Base-by-base conservation (phyloP, 768 basidiomycete species). In the Pleurotus citrinopileatus region DNA sequence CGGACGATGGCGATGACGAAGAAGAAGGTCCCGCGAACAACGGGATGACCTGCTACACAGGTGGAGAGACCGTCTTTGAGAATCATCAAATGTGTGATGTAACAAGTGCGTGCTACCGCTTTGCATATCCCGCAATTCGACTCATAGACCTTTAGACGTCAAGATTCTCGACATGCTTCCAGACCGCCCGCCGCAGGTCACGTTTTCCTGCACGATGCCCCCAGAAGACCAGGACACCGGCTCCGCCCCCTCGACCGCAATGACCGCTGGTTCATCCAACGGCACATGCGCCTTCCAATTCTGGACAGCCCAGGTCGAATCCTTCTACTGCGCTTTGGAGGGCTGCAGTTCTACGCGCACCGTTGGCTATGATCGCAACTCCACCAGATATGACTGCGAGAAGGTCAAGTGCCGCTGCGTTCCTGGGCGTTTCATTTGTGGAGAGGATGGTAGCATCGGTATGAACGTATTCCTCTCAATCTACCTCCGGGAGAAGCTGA, bases 71-170 rank as follows among this genome's bases (percentile, higher is more conserved):
- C 0, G 89, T 99, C n/a, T 89, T 91, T 68, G 87, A 83, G 67
- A 94, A 97, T 60, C 93, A 94, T 69, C 96, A 99, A 68, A 93
- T 97, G 86, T 99, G 97, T 71, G 84, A 98, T 66, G 95, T 99
- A 28, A 99, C 97, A 9, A 98, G 94, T 96, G 64, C 61, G 91
- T 76, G 6, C 20, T 27, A 15, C 28, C 22, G 7, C 34, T 20
- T 34, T 34, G 32, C n/a, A 9, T 34, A n/a, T 34, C 32, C 32
- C 10, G 10, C 10, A 34, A 23, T 12, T 23, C 4, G 17, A 13
- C 22, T 7, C 34, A 26, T 7, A 17, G 25, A 48, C 32, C 15
- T 20, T 37, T 20, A 96, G 94, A 98, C 72, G 86, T 90, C 44
- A 97, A 97, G 72, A 98, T 98, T 60, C 74, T 97, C 57, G 96